These are phyloP conservation scores for Nadsonia commutata DNA, from an alignment of 1,139 yeast species.

Conservation along the genomic window DNA sequence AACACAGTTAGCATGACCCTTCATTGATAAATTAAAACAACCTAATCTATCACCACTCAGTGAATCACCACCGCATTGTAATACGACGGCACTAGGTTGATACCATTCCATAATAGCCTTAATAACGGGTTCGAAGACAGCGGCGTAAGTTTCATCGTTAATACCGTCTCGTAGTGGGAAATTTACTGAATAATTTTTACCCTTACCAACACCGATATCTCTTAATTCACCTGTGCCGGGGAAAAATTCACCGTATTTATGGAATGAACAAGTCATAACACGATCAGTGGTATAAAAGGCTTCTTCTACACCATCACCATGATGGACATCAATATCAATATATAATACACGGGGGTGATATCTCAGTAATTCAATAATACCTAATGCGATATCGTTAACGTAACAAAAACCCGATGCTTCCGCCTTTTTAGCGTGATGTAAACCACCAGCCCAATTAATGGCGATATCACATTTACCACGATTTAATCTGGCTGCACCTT, in stretches of 20 bases:
- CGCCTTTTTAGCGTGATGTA: slow-evolving; percentile 91
- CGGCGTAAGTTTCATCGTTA: slow-evolving; percentile 75
- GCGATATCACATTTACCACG: slow-evolving; percentile 93
- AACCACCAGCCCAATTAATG: slow-evolving; percentile 92
- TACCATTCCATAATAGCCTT: slow-evolving; percentile 79
- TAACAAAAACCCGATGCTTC: slow-evolving; percentile 97
- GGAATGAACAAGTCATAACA: slow-evolving; percentile 96
- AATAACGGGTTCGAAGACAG: slow-evolving; percentile 78
- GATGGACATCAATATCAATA: slow-evolving; percentile 92
- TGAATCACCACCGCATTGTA: slow-evolving; percentile 81
- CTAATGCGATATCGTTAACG: slow-evolving; percentile 76
- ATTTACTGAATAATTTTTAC: slow-evolving; percentile 74
- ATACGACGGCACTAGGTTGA: slow-evolving; percentile 83
- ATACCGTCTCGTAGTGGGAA: slow-evolving; percentile 88
- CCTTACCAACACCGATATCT: slow-evolving; percentile 84
- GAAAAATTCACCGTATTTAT: slow-evolving; percentile 91
- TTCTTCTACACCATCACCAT: slow-evolving; percentile 97
- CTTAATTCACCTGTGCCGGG: slow-evolving; percentile 91
- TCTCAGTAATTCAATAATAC: slow-evolving; percentile 75
- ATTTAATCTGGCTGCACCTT: slow-evolving; percentile 86
- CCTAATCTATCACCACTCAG: slow-evolving; percentile 84
- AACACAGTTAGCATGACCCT: slow-evolving; percentile 93
- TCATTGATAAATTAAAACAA: slow-evolving; percentile 81
- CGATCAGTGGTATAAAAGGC: slow-evolving; percentile 93
- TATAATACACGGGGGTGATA: slow-evolving; percentile 93